Evolutionary conservation across 2,329 filamentous ascomycete genomes (phyloP).

Genomic region (Fusarium albidum): DNA sequence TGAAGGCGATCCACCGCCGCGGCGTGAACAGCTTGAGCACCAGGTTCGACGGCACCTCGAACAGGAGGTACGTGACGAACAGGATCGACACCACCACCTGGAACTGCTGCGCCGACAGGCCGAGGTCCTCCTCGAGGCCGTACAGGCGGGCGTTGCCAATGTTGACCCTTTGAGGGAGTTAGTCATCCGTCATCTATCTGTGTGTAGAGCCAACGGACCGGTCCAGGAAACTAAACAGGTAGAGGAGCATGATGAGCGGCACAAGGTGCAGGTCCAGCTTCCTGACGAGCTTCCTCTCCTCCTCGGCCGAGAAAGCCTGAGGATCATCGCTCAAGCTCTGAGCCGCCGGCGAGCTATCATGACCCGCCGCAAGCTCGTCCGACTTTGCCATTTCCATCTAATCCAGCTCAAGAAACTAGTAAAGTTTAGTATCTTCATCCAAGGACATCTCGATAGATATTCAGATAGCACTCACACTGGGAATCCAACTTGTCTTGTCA

Average conservation of each 20-base stretch:
- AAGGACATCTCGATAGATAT: neutral
- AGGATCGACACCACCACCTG: conserved; percentile 73
- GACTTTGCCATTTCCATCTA: conserved; percentile 22
- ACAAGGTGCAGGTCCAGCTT: conserved; percentile 72
- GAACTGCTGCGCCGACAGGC: conserved; percentile 69
- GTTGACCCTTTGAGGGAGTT: conserved; percentile 61
- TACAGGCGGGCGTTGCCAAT: conserved; percentile 77
- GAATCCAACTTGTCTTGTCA: neutral
- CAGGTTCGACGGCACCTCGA: conserved; percentile 72
- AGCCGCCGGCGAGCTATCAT: conserved; percentile 22
- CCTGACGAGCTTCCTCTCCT: conserved; percentile 66
- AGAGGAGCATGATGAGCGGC: conserved; percentile 73
- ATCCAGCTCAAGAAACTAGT: conserved; percentile 1
- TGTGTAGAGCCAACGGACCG: conserved; percentile 55
- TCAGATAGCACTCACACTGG: conserved; percentile 3
- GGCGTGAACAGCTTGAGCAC: conserved; percentile 70
- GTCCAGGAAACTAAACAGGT: conserved; percentile 80
- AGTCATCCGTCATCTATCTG: conserved; percentile 10
- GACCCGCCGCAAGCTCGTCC: conserved; percentile 3
- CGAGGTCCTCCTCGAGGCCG: conserved; percentile 69
- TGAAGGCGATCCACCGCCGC: conserved; percentile 70
- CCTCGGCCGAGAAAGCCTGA: conserved; percentile 19
- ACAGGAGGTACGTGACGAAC: conserved; percentile 70
- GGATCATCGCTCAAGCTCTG: conserved; percentile 31
- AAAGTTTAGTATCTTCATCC: neutral